phyloP scores from a whole-genome alignment of 2,329 filamentous ascomycete species.

The Fonsecaea pedrosoi region DNA sequence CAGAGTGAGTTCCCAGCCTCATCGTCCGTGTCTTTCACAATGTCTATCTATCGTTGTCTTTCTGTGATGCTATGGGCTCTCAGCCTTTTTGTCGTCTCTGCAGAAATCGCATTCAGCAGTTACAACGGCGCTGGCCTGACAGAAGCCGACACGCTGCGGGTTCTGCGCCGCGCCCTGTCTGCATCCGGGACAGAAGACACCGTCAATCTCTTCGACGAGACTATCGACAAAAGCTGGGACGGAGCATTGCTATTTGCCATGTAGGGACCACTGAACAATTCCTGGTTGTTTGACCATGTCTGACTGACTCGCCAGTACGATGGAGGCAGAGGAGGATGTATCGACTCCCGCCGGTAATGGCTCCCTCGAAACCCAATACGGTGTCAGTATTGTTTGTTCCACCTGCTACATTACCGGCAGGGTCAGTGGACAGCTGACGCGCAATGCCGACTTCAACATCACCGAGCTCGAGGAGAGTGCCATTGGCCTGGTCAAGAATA shows the following conservation, averaged over 20 bases:
- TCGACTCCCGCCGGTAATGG: not conserved
- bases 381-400: constrained; percentile 2
- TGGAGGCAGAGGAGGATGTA: not conserved
- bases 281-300: not conserved
- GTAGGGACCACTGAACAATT: not conserved
- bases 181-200: not conserved
- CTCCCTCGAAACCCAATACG: not conserved
- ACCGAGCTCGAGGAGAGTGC: not conserved
- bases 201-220: not conserved
- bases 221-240: not conserved
- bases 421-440: not conserved
- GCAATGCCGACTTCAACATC: not conserved
- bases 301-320: not conserved
- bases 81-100: not conserved
- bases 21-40: not conserved
- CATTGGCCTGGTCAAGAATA: constrained; percentile 3
- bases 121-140: constrained; percentile 1
- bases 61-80: not conserved
- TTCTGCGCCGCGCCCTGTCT: not conserved
- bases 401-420: constrained; percentile 9
- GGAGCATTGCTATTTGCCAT: not conserved
- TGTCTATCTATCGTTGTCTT: not conserved
- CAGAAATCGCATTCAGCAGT: not conserved
- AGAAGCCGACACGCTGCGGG: not conserved
- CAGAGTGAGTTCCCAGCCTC: not conserved